Evolutionary conservation across 2,329 filamentous ascomycete genomes (phyloP).

Genomic region (Colletotrichum shisoi): DNA sequence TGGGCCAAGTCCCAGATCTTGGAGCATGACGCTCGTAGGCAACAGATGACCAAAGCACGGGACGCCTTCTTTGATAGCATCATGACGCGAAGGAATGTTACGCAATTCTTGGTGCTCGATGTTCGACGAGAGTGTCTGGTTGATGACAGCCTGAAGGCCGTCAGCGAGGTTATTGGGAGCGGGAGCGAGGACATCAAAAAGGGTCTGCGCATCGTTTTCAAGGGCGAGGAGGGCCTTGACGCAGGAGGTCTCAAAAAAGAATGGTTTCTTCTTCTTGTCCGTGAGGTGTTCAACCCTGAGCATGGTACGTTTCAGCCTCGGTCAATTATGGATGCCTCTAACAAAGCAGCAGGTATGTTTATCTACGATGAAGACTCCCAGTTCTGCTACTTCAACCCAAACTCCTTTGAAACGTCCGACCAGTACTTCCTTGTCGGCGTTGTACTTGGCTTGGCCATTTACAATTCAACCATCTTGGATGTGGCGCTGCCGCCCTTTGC

Average conservation of each 20-base stretch:
- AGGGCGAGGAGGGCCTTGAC: constrained; percentile 89
- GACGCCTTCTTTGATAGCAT: constrained; percentile 93
- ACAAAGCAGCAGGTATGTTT: constrained; percentile 73
- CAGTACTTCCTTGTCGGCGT: constrained; percentile 92
- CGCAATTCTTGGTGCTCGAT: constrained; percentile 78
- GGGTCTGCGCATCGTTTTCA: constrained; percentile 82
- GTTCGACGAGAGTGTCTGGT: constrained; percentile 86
- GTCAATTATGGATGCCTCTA: constrained; percentile 10
- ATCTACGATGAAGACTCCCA: constrained; percentile 89
- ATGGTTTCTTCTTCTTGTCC: constrained; percentile 88
- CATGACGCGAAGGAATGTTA: constrained; percentile 74
- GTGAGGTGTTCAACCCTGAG: constrained; percentile 89
- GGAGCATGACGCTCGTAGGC: constrained; percentile 84
- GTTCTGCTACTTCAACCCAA: constrained; percentile 92
- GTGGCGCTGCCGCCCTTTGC: constrained; percentile 87
- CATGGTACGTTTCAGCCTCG: constrained; percentile 68
- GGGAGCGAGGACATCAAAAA: constrained; percentile 90
- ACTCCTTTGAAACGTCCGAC: constrained; percentile 88
- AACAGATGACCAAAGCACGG: constrained; percentile 88
- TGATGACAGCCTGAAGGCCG: constrained; percentile 83
- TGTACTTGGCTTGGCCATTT: constrained; percentile 86
- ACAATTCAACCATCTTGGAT: constrained; percentile 93
- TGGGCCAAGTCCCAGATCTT: constrained; percentile 91
- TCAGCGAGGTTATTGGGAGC: constrained; percentile 84
- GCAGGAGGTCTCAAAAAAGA: constrained; percentile 90